Evolutionary conservation across 192 early-diverging fungal species (phyloP).

Genomic region (Linnemannia schmuckeri): DNA sequence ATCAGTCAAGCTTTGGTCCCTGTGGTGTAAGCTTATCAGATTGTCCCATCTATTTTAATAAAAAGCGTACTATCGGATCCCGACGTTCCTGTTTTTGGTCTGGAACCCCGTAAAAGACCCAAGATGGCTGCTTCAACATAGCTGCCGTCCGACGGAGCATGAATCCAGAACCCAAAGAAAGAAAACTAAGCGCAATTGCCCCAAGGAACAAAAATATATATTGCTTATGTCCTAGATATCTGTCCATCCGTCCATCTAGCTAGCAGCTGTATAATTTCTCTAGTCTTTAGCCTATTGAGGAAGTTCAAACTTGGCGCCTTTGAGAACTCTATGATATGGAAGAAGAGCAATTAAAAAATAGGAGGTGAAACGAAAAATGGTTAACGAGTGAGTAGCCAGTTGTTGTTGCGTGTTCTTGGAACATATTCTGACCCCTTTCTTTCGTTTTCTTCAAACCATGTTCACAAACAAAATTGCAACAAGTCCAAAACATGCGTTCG

Average conservation of each 20-base stretch:
- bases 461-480: not conserved
- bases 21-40: no score
- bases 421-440: not conserved
- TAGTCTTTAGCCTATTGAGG: slow-evolving; percentile 56
- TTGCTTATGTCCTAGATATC: not conserved
- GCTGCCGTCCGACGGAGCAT: not conserved
- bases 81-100: not conserved
- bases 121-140: not conserved
- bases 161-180: not conserved
- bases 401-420: not conserved
- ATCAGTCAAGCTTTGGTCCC: no score
- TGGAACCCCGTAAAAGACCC: not conserved
- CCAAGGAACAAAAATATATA: not conserved
- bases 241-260: not conserved
- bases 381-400: not conserved
- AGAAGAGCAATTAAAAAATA: not conserved
- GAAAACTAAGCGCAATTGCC: not conserved
- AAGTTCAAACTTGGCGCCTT: slow-evolving; percentile 75
- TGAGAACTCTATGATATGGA: slow-evolving; percentile 62
- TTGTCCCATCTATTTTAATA: no score
- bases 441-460: not conserved
- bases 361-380: not conserved
- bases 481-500: no score
- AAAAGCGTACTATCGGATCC: not conserved
- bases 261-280: not conserved